Conservation (phyloP, 2,329 filamentous ascomycete species). For the Aspergillus pseudonomiae region DNA sequence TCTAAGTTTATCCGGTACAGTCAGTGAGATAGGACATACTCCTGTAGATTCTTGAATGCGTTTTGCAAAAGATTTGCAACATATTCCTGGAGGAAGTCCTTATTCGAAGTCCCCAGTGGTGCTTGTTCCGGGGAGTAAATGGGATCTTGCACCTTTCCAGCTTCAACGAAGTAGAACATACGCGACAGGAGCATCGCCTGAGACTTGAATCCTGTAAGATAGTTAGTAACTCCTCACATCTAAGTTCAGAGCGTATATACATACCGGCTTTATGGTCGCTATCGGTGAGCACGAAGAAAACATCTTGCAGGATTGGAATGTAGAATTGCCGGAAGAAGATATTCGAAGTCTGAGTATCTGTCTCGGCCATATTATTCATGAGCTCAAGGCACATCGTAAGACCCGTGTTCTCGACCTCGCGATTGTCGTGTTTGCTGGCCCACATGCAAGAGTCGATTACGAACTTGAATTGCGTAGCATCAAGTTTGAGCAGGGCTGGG, state of each 20-base stretch:
- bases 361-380: conserved; percentile 95
- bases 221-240: conserved; percentile 5
- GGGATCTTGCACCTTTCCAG: conserved; percentile 87
- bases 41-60: conserved; percentile 90
- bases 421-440: conserved; percentile 99
- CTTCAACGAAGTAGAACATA: conserved; percentile 94
- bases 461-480: conserved; percentile 97
- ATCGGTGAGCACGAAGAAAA: conserved; percentile 97
- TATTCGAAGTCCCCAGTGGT: conserved; percentile 79
- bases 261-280: conserved; percentile 91
- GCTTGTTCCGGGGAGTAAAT: conserved; percentile 87
- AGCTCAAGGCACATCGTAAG: conserved; percentile 98
- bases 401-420: conserved; percentile 93
- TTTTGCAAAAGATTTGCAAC: conserved; percentile 81
- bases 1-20: not conserved
- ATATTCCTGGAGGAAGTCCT: conserved; percentile 86
- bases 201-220: conserved; percentile 76
- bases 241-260: conserved; percentile 17
- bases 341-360: conserved; percentile 81
- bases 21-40: conserved; percentile 57
- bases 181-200: conserved; percentile 91
- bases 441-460: conserved; percentile 99
- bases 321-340: conserved; percentile 99
- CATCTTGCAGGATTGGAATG: conserved; percentile 90
- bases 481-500: conserved; percentile 88